Evolutionary conservation across 805 yeast genomes (phyloP).

Genomic region (Saccharomycopsis guyanensis): DNA sequence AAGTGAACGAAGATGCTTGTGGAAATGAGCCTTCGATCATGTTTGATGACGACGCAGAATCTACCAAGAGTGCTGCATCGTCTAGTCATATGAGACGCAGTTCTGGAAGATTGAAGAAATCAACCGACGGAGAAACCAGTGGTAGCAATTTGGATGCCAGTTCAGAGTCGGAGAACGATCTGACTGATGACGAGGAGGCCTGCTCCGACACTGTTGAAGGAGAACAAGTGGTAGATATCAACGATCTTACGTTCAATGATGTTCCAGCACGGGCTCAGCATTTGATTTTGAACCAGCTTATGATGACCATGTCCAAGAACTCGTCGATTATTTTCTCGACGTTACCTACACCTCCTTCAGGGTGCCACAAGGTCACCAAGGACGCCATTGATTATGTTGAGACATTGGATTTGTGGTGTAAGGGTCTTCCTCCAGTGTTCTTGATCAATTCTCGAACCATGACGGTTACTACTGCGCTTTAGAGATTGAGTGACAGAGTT

Average conservation of each 20-base stretch:
- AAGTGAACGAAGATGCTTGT: slow-evolving; percentile 57
- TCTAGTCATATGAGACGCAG: background rate
- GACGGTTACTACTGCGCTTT: slow-evolving; percentile 92
- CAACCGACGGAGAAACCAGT: background rate
- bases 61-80: slow-evolving; percentile 6
- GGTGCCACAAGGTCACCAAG: slow-evolving; percentile 63
- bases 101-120: background rate
- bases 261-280: slow-evolving; percentile 92
- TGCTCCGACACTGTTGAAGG: slow-evolving; percentile 24
- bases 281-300: slow-evolving; percentile 76
- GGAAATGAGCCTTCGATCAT: slow-evolving; percentile 60
- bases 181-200: slow-evolving; percentile 23
- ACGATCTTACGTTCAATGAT: slow-evolving; percentile 59
- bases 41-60: slow-evolving; percentile 28
- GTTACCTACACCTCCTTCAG: slow-evolving; percentile 78
- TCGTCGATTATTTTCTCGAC: slow-evolving; percentile 83
- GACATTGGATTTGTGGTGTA: slow-evolving; percentile 72
- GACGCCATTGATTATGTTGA: slow-evolving; percentile 71
- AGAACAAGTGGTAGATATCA: slow-evolving; percentile 27
- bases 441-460: slow-evolving; percentile 86
- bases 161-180: slow-evolving; percentile 21
- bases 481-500: too few relatives aligned
- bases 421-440: slow-evolving; percentile 74
- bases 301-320: slow-evolving; percentile 53
- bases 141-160: background rate